Conservation (phyloP, 805 yeast genomes). For the Nakazawaea ishiwadae region DNA sequence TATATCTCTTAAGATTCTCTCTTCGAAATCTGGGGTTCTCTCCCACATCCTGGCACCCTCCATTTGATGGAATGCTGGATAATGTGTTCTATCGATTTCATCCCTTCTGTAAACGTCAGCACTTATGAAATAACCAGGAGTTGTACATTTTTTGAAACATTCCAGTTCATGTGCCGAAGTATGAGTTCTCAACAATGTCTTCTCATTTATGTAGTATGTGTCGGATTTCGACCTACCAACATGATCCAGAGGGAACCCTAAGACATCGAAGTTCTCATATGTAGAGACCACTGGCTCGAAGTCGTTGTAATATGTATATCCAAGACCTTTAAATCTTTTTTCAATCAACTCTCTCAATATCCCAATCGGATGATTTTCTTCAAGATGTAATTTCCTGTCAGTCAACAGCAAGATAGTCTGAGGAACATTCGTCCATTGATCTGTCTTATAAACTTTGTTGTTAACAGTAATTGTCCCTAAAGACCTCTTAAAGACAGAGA, state of each 20-base stretch:
- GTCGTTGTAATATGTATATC: slow-evolving; percentile 73
- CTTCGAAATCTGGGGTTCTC: slow-evolving; percentile 34
- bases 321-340: slow-evolving; percentile 55
- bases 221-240: slow-evolving; percentile 92
- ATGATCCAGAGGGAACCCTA: slow-evolving; percentile 89
- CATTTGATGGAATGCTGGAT: slow-evolving; percentile 97
- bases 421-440: slow-evolving; percentile 84
- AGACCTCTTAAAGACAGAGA: slow-evolving; percentile 1
- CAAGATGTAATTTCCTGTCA: slow-evolving; percentile 67
- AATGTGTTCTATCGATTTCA: slow-evolving; percentile 92
- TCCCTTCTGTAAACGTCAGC: slow-evolving; percentile 97
- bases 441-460: slow-evolving; percentile 51
- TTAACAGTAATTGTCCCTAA: slow-evolving; percentile 34
- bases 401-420: slow-evolving; percentile 64
- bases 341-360: slow-evolving; percentile 76
- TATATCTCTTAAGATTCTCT: slow-evolving; percentile 50
- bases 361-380: slow-evolving; percentile 84
- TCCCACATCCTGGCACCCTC: slow-evolving; percentile 94
- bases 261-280: slow-evolving; percentile 82
- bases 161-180: slow-evolving; percentile 95
- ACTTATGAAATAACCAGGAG: slow-evolving; percentile 86
- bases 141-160: slow-evolving; percentile 60
- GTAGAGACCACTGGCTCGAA: slow-evolving; percentile 82
- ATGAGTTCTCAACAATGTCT: slow-evolving; percentile 78
- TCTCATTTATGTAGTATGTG: slow-evolving; percentile 82